Evolutionary conservation across 495 filamentous ascomycete species (phyloP).

Genomic region (Xylaria intraflava): DNA sequence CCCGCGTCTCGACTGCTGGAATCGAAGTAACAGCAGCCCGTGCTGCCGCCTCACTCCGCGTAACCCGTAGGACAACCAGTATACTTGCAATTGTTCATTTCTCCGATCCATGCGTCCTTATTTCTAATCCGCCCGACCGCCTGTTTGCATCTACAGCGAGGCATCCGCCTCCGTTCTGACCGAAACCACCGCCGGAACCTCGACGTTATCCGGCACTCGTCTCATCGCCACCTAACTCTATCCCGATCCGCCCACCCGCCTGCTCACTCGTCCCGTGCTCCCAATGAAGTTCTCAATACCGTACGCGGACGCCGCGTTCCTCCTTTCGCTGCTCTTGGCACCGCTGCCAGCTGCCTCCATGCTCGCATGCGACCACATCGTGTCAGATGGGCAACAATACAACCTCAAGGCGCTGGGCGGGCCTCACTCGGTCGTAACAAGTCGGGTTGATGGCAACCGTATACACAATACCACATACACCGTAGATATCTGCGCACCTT

Average conservation of each 20-base stretch:
- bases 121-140: neutral
- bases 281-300: constrained; percentile 23
- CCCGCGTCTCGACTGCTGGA: neutral
- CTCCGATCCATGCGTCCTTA: neutral
- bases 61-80: neutral
- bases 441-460: constrained; percentile 39
- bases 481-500: constrained; percentile 70
- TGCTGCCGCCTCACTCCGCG: neutral
- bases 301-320: constrained; percentile 24
- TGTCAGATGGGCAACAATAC: constrained; percentile 52
- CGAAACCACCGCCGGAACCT: neutral
- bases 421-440: constrained; percentile 64
- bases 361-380: constrained; percentile 59
- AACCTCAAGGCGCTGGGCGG: constrained; percentile 61
- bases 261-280: neutral
- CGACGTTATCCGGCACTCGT: neutral
- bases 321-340: constrained; percentile 42
- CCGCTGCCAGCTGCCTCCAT: constrained; percentile 41
- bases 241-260: neutral
- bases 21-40: neutral
- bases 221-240: neutral
- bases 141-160: neutral
- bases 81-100: neutral
- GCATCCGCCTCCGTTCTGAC: neutral
- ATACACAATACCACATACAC: constrained; percentile 73